Percentiles rank a stretch among this genome's conserved stretches.
Conservation (phyloP, 176 grass and related monocot species). For the Eleusine indica region DNA sequence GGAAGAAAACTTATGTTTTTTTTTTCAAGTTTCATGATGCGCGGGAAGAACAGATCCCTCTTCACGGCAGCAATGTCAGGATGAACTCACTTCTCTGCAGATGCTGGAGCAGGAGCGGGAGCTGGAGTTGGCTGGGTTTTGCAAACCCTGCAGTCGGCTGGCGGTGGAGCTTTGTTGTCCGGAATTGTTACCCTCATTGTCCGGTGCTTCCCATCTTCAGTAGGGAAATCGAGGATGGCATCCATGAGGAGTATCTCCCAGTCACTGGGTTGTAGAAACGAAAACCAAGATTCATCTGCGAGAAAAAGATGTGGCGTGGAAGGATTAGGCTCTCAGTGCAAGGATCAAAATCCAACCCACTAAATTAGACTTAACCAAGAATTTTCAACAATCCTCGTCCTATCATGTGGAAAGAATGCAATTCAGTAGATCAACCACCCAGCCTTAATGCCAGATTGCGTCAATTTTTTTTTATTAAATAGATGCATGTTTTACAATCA, state of each 20-base stretch:
- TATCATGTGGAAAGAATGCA: background rate
- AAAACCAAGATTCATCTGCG: slow-evolving; percentile 69
- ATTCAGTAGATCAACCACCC: background rate
- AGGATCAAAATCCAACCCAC: background rate
- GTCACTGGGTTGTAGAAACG: slow-evolving; percentile 44
- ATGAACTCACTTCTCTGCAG: slow-evolving; percentile 37
- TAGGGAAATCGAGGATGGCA: slow-evolving; percentile 63
- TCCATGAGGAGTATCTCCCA: slow-evolving; percentile 81
- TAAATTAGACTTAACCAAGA: background rate
- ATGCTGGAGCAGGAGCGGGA: background rate
- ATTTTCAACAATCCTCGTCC: background rate
- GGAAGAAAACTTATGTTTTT: background rate
- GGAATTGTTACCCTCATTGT: slow-evolving; percentile 64
- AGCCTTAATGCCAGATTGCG: background rate
- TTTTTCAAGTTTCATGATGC: background rate
- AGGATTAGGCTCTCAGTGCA: background rate
- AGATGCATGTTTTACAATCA: background rate
- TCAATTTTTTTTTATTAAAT: background rate
- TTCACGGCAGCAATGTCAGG: background rate
- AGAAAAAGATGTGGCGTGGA: background rate
- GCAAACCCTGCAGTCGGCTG: slow-evolving; percentile 51
- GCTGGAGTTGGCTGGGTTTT: slow-evolving; percentile 25
- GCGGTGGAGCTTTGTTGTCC: slow-evolving; percentile 45
- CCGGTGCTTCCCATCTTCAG: slow-evolving; percentile 53
- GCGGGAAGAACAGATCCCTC: background rate